Evolutionary conservation across 1,284 basidiomycete genomes (phyloP), one percentile per base, ranked within the genome.

Genomic region (Ceratobasidium sp.): DNA sequence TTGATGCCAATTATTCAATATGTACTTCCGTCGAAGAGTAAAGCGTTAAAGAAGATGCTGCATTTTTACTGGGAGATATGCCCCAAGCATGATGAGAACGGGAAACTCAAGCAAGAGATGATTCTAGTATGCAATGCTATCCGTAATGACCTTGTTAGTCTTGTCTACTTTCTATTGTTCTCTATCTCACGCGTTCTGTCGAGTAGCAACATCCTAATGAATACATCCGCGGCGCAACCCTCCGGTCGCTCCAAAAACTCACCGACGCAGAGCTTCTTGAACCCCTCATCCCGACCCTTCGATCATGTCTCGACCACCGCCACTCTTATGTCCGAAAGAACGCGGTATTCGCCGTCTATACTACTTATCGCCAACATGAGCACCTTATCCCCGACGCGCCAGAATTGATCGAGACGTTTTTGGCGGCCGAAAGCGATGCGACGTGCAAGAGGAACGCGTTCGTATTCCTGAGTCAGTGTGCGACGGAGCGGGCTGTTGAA

Each of bases 31-130:
- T 96, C 94, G 80, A 92, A 93, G 84, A 97, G 95, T 88, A 99
- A 99, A 88, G 93, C 95, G 82, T 91, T 99, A 84, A 99, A 99
- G 90, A 99, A 99, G 89, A 88, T 99, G 83, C 89, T 99, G 54
- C 96, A 99, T 86, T 99, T 99, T 85, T 99, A 99, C 86, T 99
- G 97, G 97, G 98, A 99, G 87, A 95, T 99, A 44, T 99, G 97
- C 86, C 97, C 98, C 38, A 99, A 99, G 86, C 94, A 98, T 81
- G 98, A 99, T 82, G 97, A 99, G 81, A 92, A 91, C 80, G 98
- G 98, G 77, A 99, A 99, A 87, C 87, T 99, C 82, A 99, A 98
- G 90, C 98, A 99, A 86, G 98, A 99, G 88, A 99, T 99, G 98
- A 99, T 99, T 83, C 90, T 99, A 65, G 97, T 99, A 83, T 96